Percentiles rank a stretch among this genome's conserved stretches.
phyloP scores from a whole-genome alignment of 2,329 filamentous ascomycete species.

The Colletotrichum neosansevieriae region DNA sequence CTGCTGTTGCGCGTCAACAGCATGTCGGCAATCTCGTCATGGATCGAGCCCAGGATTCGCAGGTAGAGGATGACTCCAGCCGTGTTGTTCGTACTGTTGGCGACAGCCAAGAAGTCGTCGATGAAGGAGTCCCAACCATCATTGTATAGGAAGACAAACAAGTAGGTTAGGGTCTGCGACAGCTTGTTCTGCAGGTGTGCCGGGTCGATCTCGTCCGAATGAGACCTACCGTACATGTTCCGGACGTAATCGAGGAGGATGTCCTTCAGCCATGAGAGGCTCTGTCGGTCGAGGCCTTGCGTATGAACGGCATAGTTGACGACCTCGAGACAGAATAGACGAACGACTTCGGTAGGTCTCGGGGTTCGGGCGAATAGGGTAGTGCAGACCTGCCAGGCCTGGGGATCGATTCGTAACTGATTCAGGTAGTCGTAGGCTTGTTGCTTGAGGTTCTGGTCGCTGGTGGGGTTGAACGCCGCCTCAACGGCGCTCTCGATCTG shows the following conservation, averaged over 20 bases:
- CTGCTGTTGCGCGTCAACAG: slow-evolving; percentile 81
- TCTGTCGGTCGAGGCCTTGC: slow-evolving; percentile 78
- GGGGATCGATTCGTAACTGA: slow-evolving; percentile 83
- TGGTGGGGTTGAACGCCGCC: slow-evolving; percentile 87
- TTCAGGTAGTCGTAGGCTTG: slow-evolving; percentile 87
- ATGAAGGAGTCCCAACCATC: slow-evolving; percentile 91
- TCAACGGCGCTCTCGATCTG: slow-evolving; percentile 96
- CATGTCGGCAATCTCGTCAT: slow-evolving; percentile 97
- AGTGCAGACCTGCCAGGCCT: slow-evolving; percentile 92
- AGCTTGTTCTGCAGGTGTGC: slow-evolving; percentile 93
- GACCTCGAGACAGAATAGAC: slow-evolving; percentile 90
- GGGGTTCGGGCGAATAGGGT: slow-evolving; percentile 85
- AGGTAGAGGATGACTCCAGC: slow-evolving; percentile 88
- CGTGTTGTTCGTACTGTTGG: slow-evolving; percentile 70
- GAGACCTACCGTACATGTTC: slow-evolving; percentile 75
- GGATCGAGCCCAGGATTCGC: slow-evolving; percentile 87
- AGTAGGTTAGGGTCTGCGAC: slow-evolving; percentile 92
- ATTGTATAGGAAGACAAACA: slow-evolving; percentile 89
- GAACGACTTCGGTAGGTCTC: slow-evolving; percentile 83
- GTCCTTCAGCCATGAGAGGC: slow-evolving; percentile 81
- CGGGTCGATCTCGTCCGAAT: slow-evolving; percentile 73
- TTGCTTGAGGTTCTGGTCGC: slow-evolving; percentile 78
- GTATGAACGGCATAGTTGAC: slow-evolving; percentile 92
- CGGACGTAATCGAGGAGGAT: slow-evolving; percentile 85
- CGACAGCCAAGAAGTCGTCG: slow-evolving; percentile 86